A percentile compares a stretch with the other conserved stretches of the same genome.
These are phyloP conservation scores for Fusarium aywerte DNA, from an alignment of 2,329 filamentous ascomycete species.

Conservation along the genomic window DNA sequence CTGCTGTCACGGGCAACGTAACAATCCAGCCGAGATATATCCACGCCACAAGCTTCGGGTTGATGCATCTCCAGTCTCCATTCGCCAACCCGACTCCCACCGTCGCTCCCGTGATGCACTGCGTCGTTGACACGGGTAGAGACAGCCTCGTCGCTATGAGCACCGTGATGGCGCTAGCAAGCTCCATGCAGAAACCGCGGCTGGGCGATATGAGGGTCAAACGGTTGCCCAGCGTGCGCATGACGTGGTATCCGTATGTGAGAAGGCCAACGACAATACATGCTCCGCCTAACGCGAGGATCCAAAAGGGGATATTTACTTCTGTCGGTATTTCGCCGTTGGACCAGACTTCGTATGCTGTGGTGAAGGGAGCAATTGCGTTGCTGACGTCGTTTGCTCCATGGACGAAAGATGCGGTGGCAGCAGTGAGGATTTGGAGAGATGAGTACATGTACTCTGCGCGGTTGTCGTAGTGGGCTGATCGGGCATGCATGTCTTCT, in stretches of 20 bases:
- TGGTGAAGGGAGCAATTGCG: conserved; percentile 71
- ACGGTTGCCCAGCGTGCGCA: conserved; percentile 70
- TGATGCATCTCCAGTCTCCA: conserved; percentile 67
- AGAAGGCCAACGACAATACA: conserved; percentile 66
- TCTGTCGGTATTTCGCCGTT: conserved; percentile 56
- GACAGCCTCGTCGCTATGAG: conserved; percentile 64
- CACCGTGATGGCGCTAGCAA: conserved; percentile 70
- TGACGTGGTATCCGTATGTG: conserved; percentile 72
- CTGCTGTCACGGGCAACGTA: conserved; percentile 61
- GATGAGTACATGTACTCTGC: conserved; percentile 71
- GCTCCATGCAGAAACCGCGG: conserved; percentile 69
- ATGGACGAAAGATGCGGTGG: conserved; percentile 72
- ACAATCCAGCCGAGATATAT: conserved; percentile 64
- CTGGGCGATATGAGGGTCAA: conserved; percentile 70
- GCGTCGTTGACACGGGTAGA: conserved; percentile 72
- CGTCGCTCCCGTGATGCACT: conserved; percentile 72
- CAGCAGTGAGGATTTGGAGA: conserved; percentile 69
- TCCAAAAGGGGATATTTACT: conserved; percentile 68
- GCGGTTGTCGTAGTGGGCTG: conserved; percentile 70
- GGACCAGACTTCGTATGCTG: conserved; percentile 70
- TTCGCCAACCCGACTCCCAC: conserved; percentile 71
- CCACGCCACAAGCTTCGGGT: conserved; percentile 70
- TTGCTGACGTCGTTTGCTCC: conserved; percentile 76
- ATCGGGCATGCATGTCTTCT: conserved; percentile 63
- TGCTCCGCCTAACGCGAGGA: conserved; percentile 64